These are phyloP conservation scores for Endothia cerciana DNA, from an alignment of 2,329 filamentous ascomycete species.

Conservation along the genomic window DNA sequence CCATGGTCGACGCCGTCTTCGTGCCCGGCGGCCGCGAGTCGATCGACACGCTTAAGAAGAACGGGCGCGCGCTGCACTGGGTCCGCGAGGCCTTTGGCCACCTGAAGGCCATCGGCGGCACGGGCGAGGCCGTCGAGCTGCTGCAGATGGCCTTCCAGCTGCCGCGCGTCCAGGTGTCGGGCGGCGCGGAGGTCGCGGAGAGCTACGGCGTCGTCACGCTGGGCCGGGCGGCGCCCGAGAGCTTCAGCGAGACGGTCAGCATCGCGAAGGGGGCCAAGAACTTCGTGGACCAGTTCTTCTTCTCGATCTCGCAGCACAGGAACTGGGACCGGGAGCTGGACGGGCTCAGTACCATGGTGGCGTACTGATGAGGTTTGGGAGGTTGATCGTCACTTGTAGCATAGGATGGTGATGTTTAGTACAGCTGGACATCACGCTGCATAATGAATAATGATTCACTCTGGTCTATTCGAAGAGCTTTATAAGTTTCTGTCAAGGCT, in stretches of 20 bases:
- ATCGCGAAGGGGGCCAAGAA: slow-evolving; percentile 69
- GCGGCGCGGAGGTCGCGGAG: slow-evolving; percentile 57
- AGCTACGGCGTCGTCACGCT: slow-evolving; percentile 80
- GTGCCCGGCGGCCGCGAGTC: slow-evolving; percentile 72
- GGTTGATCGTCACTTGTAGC: neutral
- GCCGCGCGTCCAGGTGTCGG: slow-evolving; percentile 47
- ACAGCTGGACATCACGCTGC: neutral
- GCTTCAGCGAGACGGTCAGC: slow-evolving; percentile 62
- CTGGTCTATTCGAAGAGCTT: too few species aligned
- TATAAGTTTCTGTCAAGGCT: too few species aligned
- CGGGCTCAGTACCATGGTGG: slow-evolving; percentile 67
- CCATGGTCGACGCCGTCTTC: slow-evolving; percentile 80
- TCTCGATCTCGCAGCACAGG: slow-evolving; percentile 70
- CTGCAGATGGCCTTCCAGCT: slow-evolving; percentile 55
- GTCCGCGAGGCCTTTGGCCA: slow-evolving; percentile 81
- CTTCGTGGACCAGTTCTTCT: slow-evolving; percentile 74
- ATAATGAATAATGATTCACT: too few species aligned
- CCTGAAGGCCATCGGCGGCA: slow-evolving; percentile 77
- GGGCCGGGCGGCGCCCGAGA: slow-evolving; percentile 54
- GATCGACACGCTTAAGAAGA: slow-evolving; percentile 66
- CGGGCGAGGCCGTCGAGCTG: slow-evolving; percentile 71
- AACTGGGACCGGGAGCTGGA: slow-evolving; percentile 76
- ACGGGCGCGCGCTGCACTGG: slow-evolving; percentile 76
- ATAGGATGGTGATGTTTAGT: neutral
- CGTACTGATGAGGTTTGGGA: slow-evolving; percentile 60